These are phyloP conservation scores for Claviceps citrina DNA, from an alignment of 2,329 filamentous ascomycete genomes.

Conservation along the genomic window DNA sequence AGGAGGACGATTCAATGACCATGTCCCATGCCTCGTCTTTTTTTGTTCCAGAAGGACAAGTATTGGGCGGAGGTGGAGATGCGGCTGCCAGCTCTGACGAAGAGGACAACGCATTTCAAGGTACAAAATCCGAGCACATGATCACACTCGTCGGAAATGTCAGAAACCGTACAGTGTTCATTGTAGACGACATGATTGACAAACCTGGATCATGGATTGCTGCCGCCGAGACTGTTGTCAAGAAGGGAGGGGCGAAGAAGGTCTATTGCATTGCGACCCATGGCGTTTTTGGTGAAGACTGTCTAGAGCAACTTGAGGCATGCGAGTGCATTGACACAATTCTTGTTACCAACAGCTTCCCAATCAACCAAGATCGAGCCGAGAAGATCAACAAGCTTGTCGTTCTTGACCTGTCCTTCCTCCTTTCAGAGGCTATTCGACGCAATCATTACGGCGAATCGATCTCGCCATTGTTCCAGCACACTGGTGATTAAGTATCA, in stretches of 20 bases:
- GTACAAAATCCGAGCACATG: constrained; percentile 75
- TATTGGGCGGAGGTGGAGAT: constrained; percentile 70
- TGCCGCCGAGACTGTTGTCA: constrained; percentile 89
- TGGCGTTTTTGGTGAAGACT: constrained; percentile 81
- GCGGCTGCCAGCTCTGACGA: constrained; percentile 74
- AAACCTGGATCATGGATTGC: constrained; percentile 95
- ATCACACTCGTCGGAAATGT: constrained; percentile 97
- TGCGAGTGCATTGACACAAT: constrained; percentile 91
- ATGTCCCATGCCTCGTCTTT: constrained; percentile 67
- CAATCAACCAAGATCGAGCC: constrained; percentile 61
- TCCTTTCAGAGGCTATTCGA: constrained; percentile 83
- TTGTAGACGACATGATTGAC: constrained; percentile 98
- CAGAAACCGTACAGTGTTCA: constrained; percentile 71
- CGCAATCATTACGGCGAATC: constrained; percentile 94
- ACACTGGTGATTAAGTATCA: constrained; percentile 36
- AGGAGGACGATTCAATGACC: constrained; percentile 67
- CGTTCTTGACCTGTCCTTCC: constrained; percentile 72
- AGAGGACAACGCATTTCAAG: constrained; percentile 76
- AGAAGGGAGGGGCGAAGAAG: constrained; percentile 77
- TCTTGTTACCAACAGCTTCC: constrained; percentile 94
- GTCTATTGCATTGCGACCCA: constrained; percentile 98
- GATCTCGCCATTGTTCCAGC: constrained; percentile 54
- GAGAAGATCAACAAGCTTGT: constrained; percentile 67
- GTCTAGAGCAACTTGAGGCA: constrained; percentile 73
- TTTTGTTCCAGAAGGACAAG: constrained; percentile 53